These are phyloP conservation scores for Lobosporangium transversale DNA, from an alignment of 192 early-diverging fungal species.

Conservation along the genomic window DNA sequence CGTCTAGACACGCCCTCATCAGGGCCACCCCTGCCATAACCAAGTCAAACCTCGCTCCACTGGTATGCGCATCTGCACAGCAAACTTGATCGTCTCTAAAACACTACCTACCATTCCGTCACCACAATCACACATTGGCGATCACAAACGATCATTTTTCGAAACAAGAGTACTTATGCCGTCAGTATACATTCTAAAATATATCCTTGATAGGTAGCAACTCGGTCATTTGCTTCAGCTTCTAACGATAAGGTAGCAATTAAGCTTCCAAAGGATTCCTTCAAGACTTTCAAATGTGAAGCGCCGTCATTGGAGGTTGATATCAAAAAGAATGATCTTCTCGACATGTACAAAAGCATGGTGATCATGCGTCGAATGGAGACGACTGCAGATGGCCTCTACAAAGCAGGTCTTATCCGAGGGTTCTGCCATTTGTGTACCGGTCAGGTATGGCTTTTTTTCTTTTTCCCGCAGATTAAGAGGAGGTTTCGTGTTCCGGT, in stretches of 20 bases:
- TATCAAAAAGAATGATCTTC: constrained; percentile 71
- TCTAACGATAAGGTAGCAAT: constrained; percentile 48
- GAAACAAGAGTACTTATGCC: too few relatives aligned
- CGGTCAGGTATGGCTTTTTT: constrained; percentile 74
- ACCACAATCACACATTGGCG: too few relatives aligned
- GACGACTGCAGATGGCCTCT: constrained; percentile 89
- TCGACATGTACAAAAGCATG: constrained; percentile 89
- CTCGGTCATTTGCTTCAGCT: constrained; percentile 10
- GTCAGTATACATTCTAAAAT: too few relatives aligned
- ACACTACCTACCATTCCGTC: too few relatives aligned
- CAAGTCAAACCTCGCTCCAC: too few relatives aligned
- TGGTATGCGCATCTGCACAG: too few relatives aligned
- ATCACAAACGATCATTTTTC: too few relatives aligned
- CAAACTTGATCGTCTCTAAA: too few relatives aligned
- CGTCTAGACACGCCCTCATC: too few relatives aligned
- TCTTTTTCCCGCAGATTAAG: background rate
- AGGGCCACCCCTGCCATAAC: too few relatives aligned
- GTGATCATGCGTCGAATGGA: constrained; percentile 88
- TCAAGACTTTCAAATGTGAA: constrained; percentile 85
- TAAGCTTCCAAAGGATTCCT: constrained; percentile 73
- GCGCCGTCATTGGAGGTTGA: constrained; percentile 66
- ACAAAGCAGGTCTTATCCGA: constrained; percentile 94
- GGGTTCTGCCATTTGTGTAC: constrained; percentile 98
- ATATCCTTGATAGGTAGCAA: background rate
- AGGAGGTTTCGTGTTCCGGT: background rate